These are phyloP conservation scores for Pseudogymnoascus sp. DNA, from an alignment of 2,329 filamentous ascomycete genomes.

Conservation along the genomic window DNA sequence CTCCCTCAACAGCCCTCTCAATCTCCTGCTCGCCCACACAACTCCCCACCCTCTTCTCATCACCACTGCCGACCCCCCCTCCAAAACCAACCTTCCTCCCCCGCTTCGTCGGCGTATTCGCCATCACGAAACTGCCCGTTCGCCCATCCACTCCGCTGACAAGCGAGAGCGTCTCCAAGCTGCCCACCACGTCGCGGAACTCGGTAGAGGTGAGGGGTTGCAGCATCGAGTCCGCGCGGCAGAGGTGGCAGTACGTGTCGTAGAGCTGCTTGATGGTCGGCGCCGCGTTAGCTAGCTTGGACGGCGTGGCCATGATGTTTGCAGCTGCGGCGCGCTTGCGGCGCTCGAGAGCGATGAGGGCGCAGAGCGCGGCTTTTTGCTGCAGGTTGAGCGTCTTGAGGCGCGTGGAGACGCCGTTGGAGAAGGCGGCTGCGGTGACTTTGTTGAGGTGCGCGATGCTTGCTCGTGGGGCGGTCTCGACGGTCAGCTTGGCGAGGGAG, in stretches of 20 bases:
- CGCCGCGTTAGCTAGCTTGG: conserved; percentile 51
- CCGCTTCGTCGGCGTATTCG: conserved; percentile 64
- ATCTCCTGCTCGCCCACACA: conserved; percentile 75
- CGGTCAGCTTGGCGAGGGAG: conserved; percentile 50
- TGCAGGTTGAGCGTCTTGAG: conserved; percentile 86
- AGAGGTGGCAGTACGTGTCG: conserved; percentile 73
- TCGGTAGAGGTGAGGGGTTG: conserved; percentile 85
- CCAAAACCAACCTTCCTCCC: conserved; percentile 46
- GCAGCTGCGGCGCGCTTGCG: conserved; percentile 49
- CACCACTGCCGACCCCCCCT: conserved; percentile 42
- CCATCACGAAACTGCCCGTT: conserved; percentile 54
- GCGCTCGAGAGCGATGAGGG: conserved; percentile 78
- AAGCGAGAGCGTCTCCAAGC: conserved; percentile 78
- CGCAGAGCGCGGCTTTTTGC: conserved; percentile 89
- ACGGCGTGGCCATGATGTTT: conserved; percentile 43
- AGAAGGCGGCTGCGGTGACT: conserved; percentile 81
- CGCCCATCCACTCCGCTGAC: conserved; percentile 62
- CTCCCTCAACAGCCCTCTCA: conserved; percentile 56
- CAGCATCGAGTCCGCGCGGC: conserved; percentile 77
- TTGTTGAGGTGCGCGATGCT: conserved; percentile 87
- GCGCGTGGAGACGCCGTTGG: conserved; percentile 76
- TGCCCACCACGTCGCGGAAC: conserved; percentile 86
- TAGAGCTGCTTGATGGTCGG: conserved; percentile 80
- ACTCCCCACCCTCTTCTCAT: conserved; percentile 72
- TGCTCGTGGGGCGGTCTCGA: conserved; percentile 75